Base-by-base conservation (phyloP, 495 filamentous ascomycete species). In the Astrocystis sublimbata region DNA sequence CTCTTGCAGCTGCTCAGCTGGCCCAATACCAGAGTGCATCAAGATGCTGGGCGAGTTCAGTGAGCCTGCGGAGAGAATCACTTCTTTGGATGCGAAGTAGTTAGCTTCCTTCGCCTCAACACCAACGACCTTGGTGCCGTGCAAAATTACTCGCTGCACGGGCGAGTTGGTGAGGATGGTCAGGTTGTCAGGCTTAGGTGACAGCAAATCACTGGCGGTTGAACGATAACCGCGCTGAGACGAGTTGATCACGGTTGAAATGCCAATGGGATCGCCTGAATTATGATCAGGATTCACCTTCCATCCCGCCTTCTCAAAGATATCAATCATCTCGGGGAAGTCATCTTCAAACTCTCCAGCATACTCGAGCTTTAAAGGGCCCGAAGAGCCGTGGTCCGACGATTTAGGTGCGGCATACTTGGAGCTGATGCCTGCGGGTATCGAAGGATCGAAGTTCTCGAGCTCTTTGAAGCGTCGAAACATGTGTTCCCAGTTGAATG, bases 1-100 rank as follows among this genome's bases (percentile, higher is more conserved):
- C 33, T 79, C 62, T n/a, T 72, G 36, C 0, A 90, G 79, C 28
- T 87, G 77, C 0, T 71, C 64, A 10, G 69, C 67, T 0, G 86
- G 84, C 0, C 87, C 87, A 57, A 90, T 83, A 10, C 87, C 88
- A 0, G 84, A 86, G 58, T 86, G 83, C 81, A 88, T 84, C 0
- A 89, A 76, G 52, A 89, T 79, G 42, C 83, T 80, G 2, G 88
- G 87, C 12, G 73, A 75, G 68, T 89, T 80, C 23, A 87, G 73
- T 1, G 85, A 72, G 8, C 88, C 87, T 15, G 79, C 79, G 0
- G 78, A 79, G 8, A 90, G 69, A 47, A 90, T 80, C 23, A 89
- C 78, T 45, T 90, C 86, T 49, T 84, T 81, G 3, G 72, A 70
- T 4, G 85, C 85, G 10, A 74, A 38, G 50, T 78, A 56, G 15